Evolutionary conservation across 2,329 filamentous ascomycete species (phyloP).

Genomic region (Albophoma yamanashiensis): DNA sequence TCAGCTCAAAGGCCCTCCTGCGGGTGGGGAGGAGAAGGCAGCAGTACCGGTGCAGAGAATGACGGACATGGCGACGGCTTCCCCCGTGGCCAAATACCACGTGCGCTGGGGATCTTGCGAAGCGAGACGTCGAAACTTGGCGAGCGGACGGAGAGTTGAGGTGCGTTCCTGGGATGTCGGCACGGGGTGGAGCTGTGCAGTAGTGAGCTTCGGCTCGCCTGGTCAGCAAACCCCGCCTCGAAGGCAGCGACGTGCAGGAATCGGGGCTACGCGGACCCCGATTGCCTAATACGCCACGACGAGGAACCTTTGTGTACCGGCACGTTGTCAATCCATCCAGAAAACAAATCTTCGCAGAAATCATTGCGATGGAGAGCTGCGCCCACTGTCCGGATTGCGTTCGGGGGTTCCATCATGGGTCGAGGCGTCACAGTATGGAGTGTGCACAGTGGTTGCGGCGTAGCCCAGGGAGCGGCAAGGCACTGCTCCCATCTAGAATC

Average conservation of each 20-base stretch:
- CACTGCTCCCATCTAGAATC: background rate
- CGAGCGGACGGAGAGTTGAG: background rate
- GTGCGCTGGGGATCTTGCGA: background rate
- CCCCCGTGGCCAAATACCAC: background rate
- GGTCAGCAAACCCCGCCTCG: background rate
- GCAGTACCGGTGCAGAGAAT: slow-evolving; percentile 49
- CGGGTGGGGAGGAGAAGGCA: background rate
- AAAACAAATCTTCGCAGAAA: background rate
- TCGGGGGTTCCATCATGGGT: background rate
- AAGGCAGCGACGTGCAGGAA: background rate
- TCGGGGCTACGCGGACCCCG: background rate
- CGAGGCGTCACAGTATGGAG: background rate
- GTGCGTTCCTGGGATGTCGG: background rate
- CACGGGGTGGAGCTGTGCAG: background rate
- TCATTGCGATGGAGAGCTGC: background rate
- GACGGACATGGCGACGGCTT: slow-evolving; percentile 39
- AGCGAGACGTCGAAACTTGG: background rate
- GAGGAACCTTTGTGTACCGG: too few species aligned
- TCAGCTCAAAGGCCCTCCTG: slow-evolving; percentile 9
- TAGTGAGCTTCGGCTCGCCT: background rate
- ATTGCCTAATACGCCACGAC: background rate
- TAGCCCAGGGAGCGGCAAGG: background rate
- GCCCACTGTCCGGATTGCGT: background rate
- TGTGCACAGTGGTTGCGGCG: background rate
- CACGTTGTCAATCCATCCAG: background rate